These are phyloP conservation scores for Cotoneaster glaucophyllus DNA, from an alignment of 306 rosid species.

Conservation along the genomic window DNA sequence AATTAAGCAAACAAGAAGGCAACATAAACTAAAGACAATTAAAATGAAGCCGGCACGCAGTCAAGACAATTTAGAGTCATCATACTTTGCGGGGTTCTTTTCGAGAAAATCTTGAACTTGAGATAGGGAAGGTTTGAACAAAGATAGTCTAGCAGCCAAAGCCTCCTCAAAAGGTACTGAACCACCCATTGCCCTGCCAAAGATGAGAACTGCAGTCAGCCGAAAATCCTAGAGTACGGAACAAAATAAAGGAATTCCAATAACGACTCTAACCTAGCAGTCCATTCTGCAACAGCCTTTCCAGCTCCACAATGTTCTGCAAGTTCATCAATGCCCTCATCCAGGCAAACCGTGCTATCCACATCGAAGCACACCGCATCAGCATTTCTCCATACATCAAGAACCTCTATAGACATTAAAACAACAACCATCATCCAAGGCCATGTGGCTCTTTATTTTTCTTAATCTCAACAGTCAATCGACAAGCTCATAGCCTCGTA, in stretches of 20 bases:
- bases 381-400: conserved; percentile 26
- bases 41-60: background rate
- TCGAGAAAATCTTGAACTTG: conserved; percentile 75
- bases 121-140: conserved; percentile 76
- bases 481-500: background rate
- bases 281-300: conserved; percentile 92
- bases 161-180: conserved; percentile 95
- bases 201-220: conserved; percentile 20
- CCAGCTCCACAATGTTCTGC: conserved; percentile 97
- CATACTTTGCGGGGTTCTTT: conserved; percentile 73
- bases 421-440: background rate
- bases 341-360: conserved; percentile 70
- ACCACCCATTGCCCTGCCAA: conserved; percentile 90
- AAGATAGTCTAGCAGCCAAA: conserved; percentile 80
- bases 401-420: conserved; percentile 11
- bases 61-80: background rate
- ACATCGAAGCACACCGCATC: conserved; percentile 41
- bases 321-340: conserved; percentile 92
- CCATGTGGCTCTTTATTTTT: background rate
- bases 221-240: conserved; percentile 2
- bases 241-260: background rate
- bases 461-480: background rate
- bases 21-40: background rate
- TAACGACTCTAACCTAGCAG: conserved; percentile 54
- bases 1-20: background rate